These are phyloP conservation scores for Boletus vinaceobasis DNA, from an alignment of 768 basidiomycete species.

Conservation along the genomic window DNA sequence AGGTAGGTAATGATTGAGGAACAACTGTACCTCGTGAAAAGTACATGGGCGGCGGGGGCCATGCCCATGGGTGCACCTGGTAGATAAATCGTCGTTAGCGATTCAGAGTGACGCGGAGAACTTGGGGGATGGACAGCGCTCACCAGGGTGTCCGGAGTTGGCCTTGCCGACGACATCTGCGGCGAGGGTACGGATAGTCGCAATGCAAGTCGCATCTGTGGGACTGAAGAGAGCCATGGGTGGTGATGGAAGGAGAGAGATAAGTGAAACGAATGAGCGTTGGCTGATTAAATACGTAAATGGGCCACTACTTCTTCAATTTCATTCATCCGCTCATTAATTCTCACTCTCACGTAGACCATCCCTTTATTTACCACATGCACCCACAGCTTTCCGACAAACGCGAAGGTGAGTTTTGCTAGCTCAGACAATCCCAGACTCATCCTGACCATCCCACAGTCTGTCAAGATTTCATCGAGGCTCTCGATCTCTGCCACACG, in stretches of 20 bases:
- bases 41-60: conserved; percentile 79
- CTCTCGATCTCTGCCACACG: conserved; percentile 67
- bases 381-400: conserved; percentile 73
- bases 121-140: not conserved
- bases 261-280: not conserved
- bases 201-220: conserved; percentile 57
- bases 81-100: not conserved
- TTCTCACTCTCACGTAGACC: conserved; percentile 4
- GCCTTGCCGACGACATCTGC: conserved; percentile 79
- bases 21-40: conserved; percentile 62
- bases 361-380: conserved; percentile 39
- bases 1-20: not conserved
- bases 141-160: conserved; percentile 90
- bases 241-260: conserved; percentile 11
- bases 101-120: not conserved
- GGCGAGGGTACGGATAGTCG: conserved; percentile 74
- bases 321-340: not conserved
- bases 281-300: conserved; percentile 14
- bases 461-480: conserved; percentile 75
- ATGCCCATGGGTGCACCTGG: conserved; percentile 91
- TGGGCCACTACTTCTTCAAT: not conserved
- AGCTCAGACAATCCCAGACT: not conserved
- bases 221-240: conserved; percentile 40
- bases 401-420: conserved; percentile 43
- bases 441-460: conserved; percentile 36